Percentiles rank a stretch among this genome's conserved stretches.
phyloP scores from a whole-genome alignment of 2,329 filamentous ascomycete genomes.

The Metarhizium robertsii region DNA sequence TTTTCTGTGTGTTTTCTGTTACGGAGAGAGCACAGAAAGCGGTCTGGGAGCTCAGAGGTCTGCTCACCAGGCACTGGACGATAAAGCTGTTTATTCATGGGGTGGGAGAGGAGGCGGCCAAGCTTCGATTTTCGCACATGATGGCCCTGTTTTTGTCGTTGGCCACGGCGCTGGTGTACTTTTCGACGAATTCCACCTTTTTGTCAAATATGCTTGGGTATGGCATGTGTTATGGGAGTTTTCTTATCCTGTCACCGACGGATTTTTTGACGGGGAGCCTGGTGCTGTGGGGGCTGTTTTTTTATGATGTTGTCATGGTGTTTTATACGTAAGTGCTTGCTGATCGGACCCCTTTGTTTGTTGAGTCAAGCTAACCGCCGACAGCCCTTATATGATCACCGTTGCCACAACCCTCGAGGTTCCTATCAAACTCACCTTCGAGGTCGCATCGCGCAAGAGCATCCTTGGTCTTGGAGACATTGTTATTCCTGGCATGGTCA shows the following conservation, averaged over 20 bases:
- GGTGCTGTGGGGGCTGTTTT: slow-evolving; percentile 71
- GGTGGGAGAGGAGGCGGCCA: slow-evolving; percentile 33
- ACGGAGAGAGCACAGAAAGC: slow-evolving; percentile 14
- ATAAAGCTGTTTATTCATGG: slow-evolving; percentile 43
- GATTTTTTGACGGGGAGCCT: slow-evolving; percentile 75
- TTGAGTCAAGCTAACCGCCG: background rate
- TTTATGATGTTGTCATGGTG: slow-evolving; percentile 92
- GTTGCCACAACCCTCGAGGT: slow-evolving; percentile 85
- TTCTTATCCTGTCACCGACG: slow-evolving; percentile 80
- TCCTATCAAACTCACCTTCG: slow-evolving; percentile 83
- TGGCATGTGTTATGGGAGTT: slow-evolving; percentile 73
- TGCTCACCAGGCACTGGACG: slow-evolving; percentile 43
- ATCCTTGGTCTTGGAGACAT: slow-evolving; percentile 96
- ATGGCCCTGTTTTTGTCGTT: slow-evolving; percentile 47
- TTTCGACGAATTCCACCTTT: slow-evolving; percentile 47
- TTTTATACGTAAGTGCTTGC: slow-evolving; percentile 59
- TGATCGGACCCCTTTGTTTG: background rate
- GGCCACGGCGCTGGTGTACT: slow-evolving; percentile 50
- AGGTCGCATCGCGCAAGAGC: slow-evolving; percentile 53
- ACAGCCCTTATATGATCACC: slow-evolving; percentile 69
- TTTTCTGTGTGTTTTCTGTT: slow-evolving; percentile 23
- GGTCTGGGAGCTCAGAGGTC: slow-evolving; percentile 40
- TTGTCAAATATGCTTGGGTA: slow-evolving; percentile 83
- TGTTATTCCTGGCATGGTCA: slow-evolving; percentile 83
- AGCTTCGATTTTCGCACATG: slow-evolving; percentile 47